Conservation (phyloP, 2,329 filamentous ascomycete genomes). For the Pseudocercospora pini-densiflorae region DNA sequence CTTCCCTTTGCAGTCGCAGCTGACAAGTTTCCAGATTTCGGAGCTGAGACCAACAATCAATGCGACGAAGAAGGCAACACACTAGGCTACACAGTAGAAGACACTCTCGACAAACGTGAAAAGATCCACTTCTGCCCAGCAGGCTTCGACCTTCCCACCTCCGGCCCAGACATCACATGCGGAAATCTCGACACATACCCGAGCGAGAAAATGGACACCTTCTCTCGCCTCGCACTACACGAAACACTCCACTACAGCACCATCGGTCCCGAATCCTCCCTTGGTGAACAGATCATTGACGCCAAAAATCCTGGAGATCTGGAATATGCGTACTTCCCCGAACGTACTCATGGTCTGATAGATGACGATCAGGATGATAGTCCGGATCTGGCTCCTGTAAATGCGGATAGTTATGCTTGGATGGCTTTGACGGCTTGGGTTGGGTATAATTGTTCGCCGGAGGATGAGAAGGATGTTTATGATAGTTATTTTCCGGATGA, state of each 20-base stretch:
- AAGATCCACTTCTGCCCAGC: constrained; percentile 30
- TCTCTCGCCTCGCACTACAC: constrained; percentile 26
- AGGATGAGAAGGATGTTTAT: constrained; percentile 1
- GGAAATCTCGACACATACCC: constrained; percentile 20
- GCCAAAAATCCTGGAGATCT: constrained; percentile 15
- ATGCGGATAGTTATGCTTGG: constrained; percentile 30
- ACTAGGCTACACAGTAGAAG: constrained; percentile 25
- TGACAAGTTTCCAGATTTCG: no score
- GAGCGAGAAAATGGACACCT: constrained; percentile 26
- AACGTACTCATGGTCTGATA: constrained; percentile 24
- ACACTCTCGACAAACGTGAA: constrained; percentile 22
- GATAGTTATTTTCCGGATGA: constrained; percentile 5
- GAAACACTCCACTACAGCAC: constrained; percentile 28
- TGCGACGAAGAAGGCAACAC: constrained; percentile 13
- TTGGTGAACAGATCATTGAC: constrained; percentile 14
- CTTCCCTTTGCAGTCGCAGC: not conserved
- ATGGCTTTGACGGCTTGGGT: constrained; percentile 18
- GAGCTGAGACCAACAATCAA: not conserved
- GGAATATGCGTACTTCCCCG: constrained; percentile 19
- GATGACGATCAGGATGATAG: constrained; percentile 17
- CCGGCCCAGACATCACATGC: constrained; percentile 16
- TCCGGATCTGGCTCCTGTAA: constrained; percentile 17
- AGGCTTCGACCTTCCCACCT: constrained; percentile 11
- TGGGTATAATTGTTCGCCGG: constrained; percentile 6
- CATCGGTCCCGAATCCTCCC: constrained; percentile 17